Conservation (phyloP, 169 alveolate genomes). For the Theileria parva region DNA sequence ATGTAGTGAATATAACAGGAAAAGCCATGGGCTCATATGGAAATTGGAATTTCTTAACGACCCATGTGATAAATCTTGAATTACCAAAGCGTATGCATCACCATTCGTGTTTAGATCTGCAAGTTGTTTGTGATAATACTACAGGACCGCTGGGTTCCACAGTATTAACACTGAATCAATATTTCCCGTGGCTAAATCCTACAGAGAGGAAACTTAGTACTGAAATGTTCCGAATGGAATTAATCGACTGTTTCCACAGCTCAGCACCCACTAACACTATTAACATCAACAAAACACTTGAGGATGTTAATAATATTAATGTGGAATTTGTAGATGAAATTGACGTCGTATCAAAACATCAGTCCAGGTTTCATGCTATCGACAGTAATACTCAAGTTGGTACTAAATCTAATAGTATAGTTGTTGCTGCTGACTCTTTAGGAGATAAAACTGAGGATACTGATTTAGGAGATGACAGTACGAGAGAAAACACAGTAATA, state of each 20-base stretch:
- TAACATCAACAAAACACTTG: constrained; percentile 29
- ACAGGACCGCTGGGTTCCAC: constrained; percentile 73
- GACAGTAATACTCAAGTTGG: constrained; percentile 15
- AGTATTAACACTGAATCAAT: constrained; percentile 75
- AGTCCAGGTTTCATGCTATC: constrained; percentile 11
- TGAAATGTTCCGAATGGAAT: constrained; percentile 74
- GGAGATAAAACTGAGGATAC: not conserved
- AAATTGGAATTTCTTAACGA: constrained; percentile 69
- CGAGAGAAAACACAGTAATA: constrained; percentile 79
- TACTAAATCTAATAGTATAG: too few species aligned
- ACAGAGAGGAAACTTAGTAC: constrained; percentile 71
- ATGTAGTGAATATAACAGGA: constrained; percentile 6
- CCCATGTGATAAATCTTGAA: constrained; percentile 68
- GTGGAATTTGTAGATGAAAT: constrained; percentile 36
- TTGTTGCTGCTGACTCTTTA: too few species aligned
- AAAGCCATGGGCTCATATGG: constrained; percentile 68
- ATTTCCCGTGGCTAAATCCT: constrained; percentile 80
- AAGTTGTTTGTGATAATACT: constrained; percentile 54
- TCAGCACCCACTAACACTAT: constrained; percentile 54
- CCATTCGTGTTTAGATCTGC: constrained; percentile 78
- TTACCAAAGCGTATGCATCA: constrained; percentile 85
- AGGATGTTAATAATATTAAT: constrained; percentile 48
- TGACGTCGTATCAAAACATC: constrained; percentile 56
- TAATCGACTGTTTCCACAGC: constrained; percentile 74
- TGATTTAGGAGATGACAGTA: constrained; percentile 67